These are phyloP conservation scores for Phytophthora capsici DNA, from an alignment of 352 stramenopile species.

Conservation along the genomic window DNA sequence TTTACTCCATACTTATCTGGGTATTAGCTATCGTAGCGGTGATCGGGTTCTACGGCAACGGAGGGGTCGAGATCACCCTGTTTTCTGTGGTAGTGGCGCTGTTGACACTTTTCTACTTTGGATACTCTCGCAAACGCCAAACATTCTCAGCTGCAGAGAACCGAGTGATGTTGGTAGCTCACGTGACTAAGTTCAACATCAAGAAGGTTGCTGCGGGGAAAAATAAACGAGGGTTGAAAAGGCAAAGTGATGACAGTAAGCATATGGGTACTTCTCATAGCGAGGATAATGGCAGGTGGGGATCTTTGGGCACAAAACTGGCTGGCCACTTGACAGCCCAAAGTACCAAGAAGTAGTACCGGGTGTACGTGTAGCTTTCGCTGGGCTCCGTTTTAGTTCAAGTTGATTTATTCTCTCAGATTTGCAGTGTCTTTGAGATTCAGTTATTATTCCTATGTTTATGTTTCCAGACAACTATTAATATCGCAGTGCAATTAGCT, in stretches of 20 bases:
- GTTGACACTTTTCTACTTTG: slow-evolving; percentile 43
- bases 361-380: too few species aligned
- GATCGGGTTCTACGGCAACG: slow-evolving; percentile 36
- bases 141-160: slow-evolving; percentile 52
- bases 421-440: too few species aligned
- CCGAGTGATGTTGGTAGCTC: slow-evolving; percentile 48
- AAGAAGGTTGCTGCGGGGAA: slow-evolving; percentile 13
- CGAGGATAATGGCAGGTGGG: too few species aligned
- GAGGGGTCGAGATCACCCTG: slow-evolving; percentile 27
- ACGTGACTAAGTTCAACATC: slow-evolving; percentile 52
- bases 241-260: slow-evolving; percentile 9
- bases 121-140: slow-evolving; percentile 41
- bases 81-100: slow-evolving; percentile 18
- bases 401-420: too few species aligned
- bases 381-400: too few species aligned
- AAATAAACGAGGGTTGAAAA: neutral
- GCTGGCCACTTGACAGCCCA: too few species aligned
- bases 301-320: too few species aligned
- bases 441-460: too few species aligned
- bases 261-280: neutral
- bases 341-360: too few species aligned
- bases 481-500: too few species aligned
- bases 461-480: too few species aligned
- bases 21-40: slow-evolving; percentile 32
- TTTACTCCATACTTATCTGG: slow-evolving; percentile 41